Evolutionary conservation across 306 rosid species (phyloP), one percentile per base, ranked within the genome.

Genomic region (Quercus gilva): DNA sequence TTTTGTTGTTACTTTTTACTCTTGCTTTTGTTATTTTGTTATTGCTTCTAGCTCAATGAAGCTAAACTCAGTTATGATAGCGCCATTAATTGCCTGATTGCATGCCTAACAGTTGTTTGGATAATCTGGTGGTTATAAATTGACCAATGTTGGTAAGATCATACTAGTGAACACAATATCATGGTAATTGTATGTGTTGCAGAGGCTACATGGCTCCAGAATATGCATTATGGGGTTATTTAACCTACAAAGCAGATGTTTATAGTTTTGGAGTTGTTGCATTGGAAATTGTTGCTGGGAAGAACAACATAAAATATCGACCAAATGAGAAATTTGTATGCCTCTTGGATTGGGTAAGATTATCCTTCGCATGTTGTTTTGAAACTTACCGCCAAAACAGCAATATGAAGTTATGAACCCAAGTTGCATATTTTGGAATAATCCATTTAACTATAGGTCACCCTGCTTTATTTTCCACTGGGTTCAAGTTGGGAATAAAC

Each of bases 141-240:
- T 28, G 29, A 28, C 29, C 29, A 28, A 28, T 28, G 29, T 28
- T 28, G 3, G 29, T 28, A 28, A 28, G 29, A 2, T 57, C 64
- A 2, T 21, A 58, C 64, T 10, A 58, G 29, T 21, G 31, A 58
- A 23, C 64, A 0, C 21, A 13, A 2, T n/a, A 28, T 58, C 31
- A 58, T 10, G 3, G 13, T 14, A 1, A 64, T 0, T 1, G 5
- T 26, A 28, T 20, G 20, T 71, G 68, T 80, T 84, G 81, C 84
- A 88, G 92, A 77, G 97, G 94, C 73, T 92, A 90, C 57, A 90
- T 88, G 97, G 97, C 93, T 3, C 94, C 94, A 1, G 94, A 90
- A 43, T 92, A 92, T 88, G 92, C 91, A 7, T 74, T 87, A 69
- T 88, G 91, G 89, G 94, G 94, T 67, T 57, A 78, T 67, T 61